phyloP scores from a whole-genome alignment of 768 basidiomycete species.

The Russula olivacea region DNA sequence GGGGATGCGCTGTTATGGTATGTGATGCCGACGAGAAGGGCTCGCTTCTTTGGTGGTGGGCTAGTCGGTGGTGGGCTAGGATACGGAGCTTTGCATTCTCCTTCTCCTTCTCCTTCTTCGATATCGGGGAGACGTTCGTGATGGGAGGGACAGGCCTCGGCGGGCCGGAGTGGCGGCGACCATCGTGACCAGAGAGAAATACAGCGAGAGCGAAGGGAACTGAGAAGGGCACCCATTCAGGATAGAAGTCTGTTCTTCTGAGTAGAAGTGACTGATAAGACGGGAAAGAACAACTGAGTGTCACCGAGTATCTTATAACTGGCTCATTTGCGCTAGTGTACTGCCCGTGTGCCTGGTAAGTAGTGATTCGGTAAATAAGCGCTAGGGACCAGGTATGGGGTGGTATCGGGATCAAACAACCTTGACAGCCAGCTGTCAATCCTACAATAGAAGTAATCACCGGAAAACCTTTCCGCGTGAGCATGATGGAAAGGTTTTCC shows the following conservation, averaged over 20 bases:
- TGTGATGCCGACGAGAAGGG: slow-evolving; percentile 25
- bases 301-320: not conserved
- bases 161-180: not conserved
- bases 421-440: no score
- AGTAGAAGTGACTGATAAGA: not conserved
- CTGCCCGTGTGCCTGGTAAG: not conserved
- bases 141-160: not conserved
- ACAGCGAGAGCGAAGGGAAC: not conserved
- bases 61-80: not conserved
- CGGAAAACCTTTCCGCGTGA: no score
- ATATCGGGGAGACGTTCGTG: not conserved
- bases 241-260: not conserved
- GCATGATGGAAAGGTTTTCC: no score
- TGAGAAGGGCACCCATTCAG: slow-evolving; percentile 4
- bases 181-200: not conserved
- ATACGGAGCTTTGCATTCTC: not conserved
- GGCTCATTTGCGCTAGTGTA: not conserved
- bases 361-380: no score
- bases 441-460: no score
- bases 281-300: not conserved
- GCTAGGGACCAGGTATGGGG: no score
- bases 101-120: not conserved
- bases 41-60: slow-evolving; percentile 8
- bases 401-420: not conserved
- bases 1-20: not conserved